phyloP scores from a whole-genome alignment of 1,284 basidiomycete genomes.

The Quambalaria eucalypti region DNA sequence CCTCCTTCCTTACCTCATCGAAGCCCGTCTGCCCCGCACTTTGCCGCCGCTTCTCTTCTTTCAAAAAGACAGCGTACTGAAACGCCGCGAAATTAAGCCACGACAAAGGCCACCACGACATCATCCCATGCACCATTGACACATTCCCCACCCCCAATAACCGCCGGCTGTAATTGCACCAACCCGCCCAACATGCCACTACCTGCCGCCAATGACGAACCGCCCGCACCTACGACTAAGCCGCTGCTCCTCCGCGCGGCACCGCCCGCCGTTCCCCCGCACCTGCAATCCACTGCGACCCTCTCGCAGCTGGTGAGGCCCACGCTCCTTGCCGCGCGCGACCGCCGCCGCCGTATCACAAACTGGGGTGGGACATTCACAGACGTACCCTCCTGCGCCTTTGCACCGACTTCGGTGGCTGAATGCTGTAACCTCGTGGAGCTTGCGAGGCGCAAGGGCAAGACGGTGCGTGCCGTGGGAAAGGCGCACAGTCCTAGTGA shows the following conservation, averaged over 20 bases:
- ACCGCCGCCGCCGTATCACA: conserved; percentile 39
- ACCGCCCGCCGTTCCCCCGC: neutral
- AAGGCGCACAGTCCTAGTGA: conserved; percentile 89
- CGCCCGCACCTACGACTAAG: too few relatives aligned
- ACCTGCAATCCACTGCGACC: conserved; percentile 3
- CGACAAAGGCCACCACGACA: too few relatives aligned
- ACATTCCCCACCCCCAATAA: too few relatives aligned
- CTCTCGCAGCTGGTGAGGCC: conserved; percentile 18
- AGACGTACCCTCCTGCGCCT: conserved; percentile 54
- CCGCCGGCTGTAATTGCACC: too few relatives aligned
- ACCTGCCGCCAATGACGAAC: too few relatives aligned
- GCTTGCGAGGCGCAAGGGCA: conserved; percentile 66
- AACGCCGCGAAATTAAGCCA: too few relatives aligned
- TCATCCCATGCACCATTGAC: too few relatives aligned
- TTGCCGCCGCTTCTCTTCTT: too few relatives aligned
- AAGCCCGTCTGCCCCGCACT: too few relatives aligned
- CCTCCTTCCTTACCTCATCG: too few relatives aligned
- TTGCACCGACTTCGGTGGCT: conserved; percentile 64
- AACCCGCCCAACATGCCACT: too few relatives aligned
- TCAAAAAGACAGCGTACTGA: too few relatives aligned
- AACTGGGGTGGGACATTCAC: conserved; percentile 55
- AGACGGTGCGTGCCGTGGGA: conserved; percentile 70
- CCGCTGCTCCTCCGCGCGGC: neutral
- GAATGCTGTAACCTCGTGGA: conserved; percentile 73
- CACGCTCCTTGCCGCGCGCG: conserved; percentile 7